Conservation (phyloP, 176 grass and related monocot genomes). For the Musa acuminata region DNA sequence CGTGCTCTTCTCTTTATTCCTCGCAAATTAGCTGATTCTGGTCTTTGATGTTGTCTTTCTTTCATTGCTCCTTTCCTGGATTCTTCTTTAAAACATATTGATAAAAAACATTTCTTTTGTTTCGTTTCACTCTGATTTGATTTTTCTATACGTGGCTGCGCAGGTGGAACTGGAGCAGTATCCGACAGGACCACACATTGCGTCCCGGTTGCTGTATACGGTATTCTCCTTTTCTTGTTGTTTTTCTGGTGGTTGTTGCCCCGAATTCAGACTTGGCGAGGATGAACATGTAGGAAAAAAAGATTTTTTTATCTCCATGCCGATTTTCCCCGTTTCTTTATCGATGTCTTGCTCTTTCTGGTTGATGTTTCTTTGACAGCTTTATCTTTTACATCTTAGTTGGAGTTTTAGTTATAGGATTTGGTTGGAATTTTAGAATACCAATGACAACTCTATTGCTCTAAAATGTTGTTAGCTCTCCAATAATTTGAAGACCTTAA, state of each 20-base stretch:
- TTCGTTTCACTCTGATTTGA: not conserved
- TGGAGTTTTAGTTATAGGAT: not conserved
- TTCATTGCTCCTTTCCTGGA: not conserved
- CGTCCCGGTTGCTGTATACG: slow-evolving; percentile 86
- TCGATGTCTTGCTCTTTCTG: not conserved
- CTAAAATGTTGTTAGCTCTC: no score
- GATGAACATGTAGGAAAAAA: not conserved
- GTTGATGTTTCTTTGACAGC: not conserved
- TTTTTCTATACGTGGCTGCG: slow-evolving; percentile 6
- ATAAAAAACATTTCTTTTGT: not conserved
- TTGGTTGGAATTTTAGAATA: not conserved
- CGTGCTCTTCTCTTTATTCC: slow-evolving; percentile 5
- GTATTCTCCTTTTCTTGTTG: slow-evolving; percentile 23
- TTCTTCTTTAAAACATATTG: not conserved
- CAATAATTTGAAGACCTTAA: no score
- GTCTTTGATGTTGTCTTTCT: not conserved
- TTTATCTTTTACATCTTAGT: not conserved
- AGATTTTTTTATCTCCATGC: not conserved
- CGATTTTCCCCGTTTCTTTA: not conserved
- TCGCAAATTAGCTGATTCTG: not conserved
- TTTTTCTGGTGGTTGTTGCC: not conserved
- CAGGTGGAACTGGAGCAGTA: slow-evolving; percentile 97
- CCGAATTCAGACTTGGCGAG: not conserved
- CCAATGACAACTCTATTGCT: not conserved
- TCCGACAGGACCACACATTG: slow-evolving; percentile 81